Evolutionary conservation across 306 rosid genomes (phyloP).

Genomic region (Urtica urens): DNA sequence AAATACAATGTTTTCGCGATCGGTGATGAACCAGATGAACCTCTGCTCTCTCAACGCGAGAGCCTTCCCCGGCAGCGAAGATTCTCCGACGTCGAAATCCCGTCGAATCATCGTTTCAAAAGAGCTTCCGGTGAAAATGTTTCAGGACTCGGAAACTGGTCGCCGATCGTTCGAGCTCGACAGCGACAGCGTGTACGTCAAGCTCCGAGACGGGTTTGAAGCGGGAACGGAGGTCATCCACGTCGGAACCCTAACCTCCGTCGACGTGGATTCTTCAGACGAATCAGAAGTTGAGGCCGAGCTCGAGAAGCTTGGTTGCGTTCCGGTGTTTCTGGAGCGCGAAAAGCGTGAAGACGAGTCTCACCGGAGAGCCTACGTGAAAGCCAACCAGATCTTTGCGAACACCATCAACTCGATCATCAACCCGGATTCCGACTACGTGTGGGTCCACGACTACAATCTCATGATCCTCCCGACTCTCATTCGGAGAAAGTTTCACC

Average conservation of each 20-base stretch:
- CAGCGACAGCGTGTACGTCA: conserved; percentile 34
- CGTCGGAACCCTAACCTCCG: conserved; percentile 40
- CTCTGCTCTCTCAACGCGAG: no score
- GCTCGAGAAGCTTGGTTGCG: conserved; percentile 47
- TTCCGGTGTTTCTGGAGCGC: conserved; percentile 35
- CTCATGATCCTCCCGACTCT: conserved; percentile 59
- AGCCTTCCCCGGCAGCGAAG: no score
- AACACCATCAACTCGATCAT: conserved; percentile 47
- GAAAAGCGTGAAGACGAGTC: conserved; percentile 34
- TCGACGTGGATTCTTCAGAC: conserved; percentile 31
- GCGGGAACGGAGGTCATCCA: conserved; percentile 38
- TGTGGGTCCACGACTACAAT: conserved; percentile 72
- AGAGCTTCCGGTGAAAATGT: conserved; percentile 43
- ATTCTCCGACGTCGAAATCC: no score
- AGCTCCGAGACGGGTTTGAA: conserved; percentile 49
- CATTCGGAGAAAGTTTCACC: conserved; percentile 34
- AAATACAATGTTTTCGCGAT: no score
- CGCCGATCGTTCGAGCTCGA: conserved; percentile 49
- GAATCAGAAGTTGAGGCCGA: no score
- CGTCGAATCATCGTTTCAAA: conserved; percentile 48
- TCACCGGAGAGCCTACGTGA: conserved; percentile 50
- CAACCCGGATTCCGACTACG: conserved; percentile 53
- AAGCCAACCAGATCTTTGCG: conserved; percentile 51
- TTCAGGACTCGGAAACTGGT: conserved; percentile 7
- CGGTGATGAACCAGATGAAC: no score